phyloP scores from a whole-genome alignment of 768 basidiomycete species.

The Suillus tomentosus region DNA sequence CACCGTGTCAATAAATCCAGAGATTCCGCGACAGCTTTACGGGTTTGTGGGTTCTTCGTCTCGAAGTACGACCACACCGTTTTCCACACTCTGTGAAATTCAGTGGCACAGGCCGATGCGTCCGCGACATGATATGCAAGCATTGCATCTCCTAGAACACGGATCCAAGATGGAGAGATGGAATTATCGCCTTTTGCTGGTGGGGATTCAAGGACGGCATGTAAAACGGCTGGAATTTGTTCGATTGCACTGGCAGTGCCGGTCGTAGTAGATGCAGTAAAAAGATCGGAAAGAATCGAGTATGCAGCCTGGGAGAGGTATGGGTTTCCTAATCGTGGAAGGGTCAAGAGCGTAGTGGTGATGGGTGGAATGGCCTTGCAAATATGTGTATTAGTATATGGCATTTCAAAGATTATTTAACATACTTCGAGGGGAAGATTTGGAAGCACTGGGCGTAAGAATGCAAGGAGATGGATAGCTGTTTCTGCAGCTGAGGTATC shows the following conservation, averaged over 20 bases:
- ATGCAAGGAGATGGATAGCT: conserved; percentile 76
- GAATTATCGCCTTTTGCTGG: conserved; percentile 70
- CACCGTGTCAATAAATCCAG: conserved; percentile 68
- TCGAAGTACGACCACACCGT: conserved; percentile 78
- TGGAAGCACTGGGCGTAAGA: conserved; percentile 62
- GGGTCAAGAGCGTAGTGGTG: conserved; percentile 68
- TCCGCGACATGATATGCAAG: conserved; percentile 59
- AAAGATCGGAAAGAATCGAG: conserved; percentile 81
- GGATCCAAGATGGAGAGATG: conserved; percentile 77
- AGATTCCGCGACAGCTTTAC: conserved; percentile 65
- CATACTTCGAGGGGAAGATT: conserved; percentile 71
- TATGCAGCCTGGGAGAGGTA: conserved; percentile 90
- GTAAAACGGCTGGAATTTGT: conserved; percentile 62
- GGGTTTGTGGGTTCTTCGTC: conserved; percentile 57
- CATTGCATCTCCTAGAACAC: conserved; percentile 73
- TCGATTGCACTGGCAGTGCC: conserved; percentile 49
- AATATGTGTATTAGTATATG: conserved; percentile 17
- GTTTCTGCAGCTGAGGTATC: conserved; percentile 65
- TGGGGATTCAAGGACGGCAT: conserved; percentile 65
- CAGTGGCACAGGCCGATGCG: conserved; percentile 48
- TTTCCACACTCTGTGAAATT: conserved; percentile 72
- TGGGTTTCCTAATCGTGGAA: conserved; percentile 85
- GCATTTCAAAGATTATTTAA: conserved; percentile 18
- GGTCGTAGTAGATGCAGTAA: conserved; percentile 55
- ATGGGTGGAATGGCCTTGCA: conserved; percentile 72